Conservation (phyloP, 2,329 filamentous ascomycete species). For the Xenoacremonium recifei region DNA sequence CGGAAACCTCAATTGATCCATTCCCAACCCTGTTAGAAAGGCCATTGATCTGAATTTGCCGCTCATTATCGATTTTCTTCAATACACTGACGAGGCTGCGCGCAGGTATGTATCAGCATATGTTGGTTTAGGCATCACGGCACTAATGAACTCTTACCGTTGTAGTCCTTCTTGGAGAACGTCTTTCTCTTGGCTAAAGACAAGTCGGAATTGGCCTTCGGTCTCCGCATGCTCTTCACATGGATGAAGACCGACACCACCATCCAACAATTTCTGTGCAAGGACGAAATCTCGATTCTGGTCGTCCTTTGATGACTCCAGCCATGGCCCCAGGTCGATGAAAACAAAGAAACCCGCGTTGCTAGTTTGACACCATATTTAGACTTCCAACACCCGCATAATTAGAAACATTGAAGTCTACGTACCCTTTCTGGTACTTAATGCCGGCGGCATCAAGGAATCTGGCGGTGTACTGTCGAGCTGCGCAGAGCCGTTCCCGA, state of each 20-base stretch:
- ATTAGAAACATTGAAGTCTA: no score
- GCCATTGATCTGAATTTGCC: no score
- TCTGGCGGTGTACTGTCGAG: constrained; percentile 37
- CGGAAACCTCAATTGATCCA: no score
- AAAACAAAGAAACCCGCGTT: constrained; percentile 60
- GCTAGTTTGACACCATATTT: no score
- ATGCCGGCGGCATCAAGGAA: constrained; percentile 41
- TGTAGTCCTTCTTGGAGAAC: no score
- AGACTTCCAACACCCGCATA: no score
- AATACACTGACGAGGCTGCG: no score
- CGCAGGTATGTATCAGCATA: no score
- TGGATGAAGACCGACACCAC: constrained; percentile 50
- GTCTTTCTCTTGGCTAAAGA: constrained; percentile 51
- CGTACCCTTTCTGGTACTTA: constrained; percentile 37
- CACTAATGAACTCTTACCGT: no score
- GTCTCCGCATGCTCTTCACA: constrained; percentile 44
- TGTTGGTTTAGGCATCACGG: no score
- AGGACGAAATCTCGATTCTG: constrained; percentile 42
- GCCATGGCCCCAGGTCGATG: constrained; percentile 46
- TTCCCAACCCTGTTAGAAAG: no score
- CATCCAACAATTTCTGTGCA: constrained; percentile 40
- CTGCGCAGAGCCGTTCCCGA: constrained; percentile 35
- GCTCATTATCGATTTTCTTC: no score
- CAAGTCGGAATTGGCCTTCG: constrained; percentile 53
- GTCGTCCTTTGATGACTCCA: constrained; percentile 30